A percentile compares a stretch with the other conserved stretches of the same genome.
phyloP scores from a whole-genome alignment of 140 eudicot species.

The Bidens hawaiensis region DNA sequence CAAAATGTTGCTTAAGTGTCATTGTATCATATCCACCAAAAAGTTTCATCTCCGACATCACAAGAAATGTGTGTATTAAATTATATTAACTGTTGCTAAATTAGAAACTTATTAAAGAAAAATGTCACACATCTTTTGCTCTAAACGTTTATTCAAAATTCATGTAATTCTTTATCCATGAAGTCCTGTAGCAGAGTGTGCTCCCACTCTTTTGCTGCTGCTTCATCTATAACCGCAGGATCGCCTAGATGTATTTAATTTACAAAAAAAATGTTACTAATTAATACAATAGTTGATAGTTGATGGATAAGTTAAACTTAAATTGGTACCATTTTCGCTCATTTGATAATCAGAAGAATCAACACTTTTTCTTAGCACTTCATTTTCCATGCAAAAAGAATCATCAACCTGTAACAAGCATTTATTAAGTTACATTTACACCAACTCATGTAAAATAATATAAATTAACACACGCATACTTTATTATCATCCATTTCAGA shows the following conservation, averaged over 20 bases:
- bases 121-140: conserved; percentile 79
- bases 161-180: conserved; percentile 86
- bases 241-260: conserved; percentile 46
- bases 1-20: too few relatives aligned
- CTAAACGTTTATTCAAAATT: conserved; percentile 74
- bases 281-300: not conserved
- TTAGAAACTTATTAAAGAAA: not conserved
- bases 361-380: too few relatives aligned
- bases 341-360: too few relatives aligned
- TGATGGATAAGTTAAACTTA: not conserved
- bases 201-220: conserved; percentile 93
- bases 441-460: not conserved
- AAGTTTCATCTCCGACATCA: too few relatives aligned
- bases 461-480: too few relatives aligned
- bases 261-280: not conserved
- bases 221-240: conserved; percentile 80
- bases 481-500: conserved; percentile 43
- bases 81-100: not conserved
- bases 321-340: too few relatives aligned
- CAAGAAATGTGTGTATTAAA: not conserved
- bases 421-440: conserved; percentile 3
- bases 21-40: too few relatives aligned
- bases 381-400: too few relatives aligned
- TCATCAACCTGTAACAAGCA: conserved; percentile 40
- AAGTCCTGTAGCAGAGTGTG: conserved; percentile 84